Evolutionary conservation across 352 stramenopile species (phyloP).

Genomic region (Phytophthora ohioensis): DNA sequence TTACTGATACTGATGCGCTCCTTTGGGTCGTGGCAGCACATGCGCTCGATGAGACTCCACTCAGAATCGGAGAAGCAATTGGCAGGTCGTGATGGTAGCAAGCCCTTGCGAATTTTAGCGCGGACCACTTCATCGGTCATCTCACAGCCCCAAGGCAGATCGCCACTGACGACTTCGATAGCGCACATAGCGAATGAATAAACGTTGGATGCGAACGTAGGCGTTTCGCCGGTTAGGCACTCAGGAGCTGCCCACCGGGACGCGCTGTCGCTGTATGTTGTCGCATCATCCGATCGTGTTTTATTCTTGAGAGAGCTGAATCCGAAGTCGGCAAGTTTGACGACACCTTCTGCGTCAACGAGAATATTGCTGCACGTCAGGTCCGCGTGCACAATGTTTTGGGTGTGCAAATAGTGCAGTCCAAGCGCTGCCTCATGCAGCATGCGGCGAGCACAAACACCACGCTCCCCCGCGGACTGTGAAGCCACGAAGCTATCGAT

Average conservation of each 20-base stretch:
- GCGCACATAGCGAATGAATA: slow-evolving; percentile 53
- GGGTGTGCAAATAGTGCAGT: slow-evolving; percentile 42
- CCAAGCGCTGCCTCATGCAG: slow-evolving; percentile 38
- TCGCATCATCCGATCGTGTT: not conserved
- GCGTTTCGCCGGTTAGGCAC: slow-evolving; percentile 21
- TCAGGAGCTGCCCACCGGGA: slow-evolving; percentile 42
- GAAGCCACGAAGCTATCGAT: slow-evolving; percentile 33
- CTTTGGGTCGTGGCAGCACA: slow-evolving; percentile 36
- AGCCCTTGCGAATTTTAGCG: slow-evolving; percentile 27
- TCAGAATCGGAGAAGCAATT: slow-evolving; percentile 44
- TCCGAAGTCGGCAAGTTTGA: slow-evolving; percentile 44
- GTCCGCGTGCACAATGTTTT: slow-evolving; percentile 38
- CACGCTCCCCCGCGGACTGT: slow-evolving; percentile 9
- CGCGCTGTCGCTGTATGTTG: not conserved
- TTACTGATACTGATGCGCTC: slow-evolving; percentile 27
- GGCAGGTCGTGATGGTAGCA: slow-evolving; percentile 28
- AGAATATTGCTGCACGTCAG: slow-evolving; percentile 44
- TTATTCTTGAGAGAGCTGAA: slow-evolving; percentile 25
- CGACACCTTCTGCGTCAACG: slow-evolving; percentile 23
- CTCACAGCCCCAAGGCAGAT: slow-evolving; percentile 33
- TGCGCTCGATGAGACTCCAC: slow-evolving; percentile 43
- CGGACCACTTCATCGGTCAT: slow-evolving; percentile 27
- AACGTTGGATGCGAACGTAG: slow-evolving; percentile 46
- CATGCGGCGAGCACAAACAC: slow-evolving; percentile 18
- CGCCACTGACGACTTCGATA: slow-evolving; percentile 39